Conservation (phyloP, 2,329 filamentous ascomycete species). For the Fusarium brachygibbosum region DNA sequence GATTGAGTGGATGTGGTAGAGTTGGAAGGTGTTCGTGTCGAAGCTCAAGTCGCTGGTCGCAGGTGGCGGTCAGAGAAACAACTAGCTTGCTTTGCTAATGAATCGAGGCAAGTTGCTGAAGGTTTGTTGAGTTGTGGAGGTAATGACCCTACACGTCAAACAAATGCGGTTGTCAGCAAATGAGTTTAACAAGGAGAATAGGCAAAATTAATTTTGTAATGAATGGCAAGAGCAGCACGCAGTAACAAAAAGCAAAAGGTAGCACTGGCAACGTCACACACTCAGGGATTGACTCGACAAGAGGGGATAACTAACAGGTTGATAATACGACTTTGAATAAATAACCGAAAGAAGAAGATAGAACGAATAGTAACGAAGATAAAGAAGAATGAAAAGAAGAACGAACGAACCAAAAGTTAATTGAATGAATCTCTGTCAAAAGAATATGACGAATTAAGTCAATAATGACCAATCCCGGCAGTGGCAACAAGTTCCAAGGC, state of each 20-base stretch:
- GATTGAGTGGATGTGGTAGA: constrained; percentile 19
- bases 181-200: constrained; percentile 8
- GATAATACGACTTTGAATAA: constrained; percentile 9
- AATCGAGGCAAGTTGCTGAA: constrained; percentile 19
- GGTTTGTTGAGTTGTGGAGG: constrained; percentile 16
- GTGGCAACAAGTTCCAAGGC: constrained; percentile 41
- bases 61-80: constrained; percentile 37
- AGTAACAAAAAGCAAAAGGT: constrained; percentile 20
- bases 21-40: constrained; percentile 10
- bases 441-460: constrained; percentile 38
- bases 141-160: constrained; percentile 20
- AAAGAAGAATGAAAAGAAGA: constrained; percentile 13
- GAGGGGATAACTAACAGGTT: constrained; percentile 23
- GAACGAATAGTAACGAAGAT: constrained; percentile 14
- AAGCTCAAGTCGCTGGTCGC: constrained; percentile 21
- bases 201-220: constrained; percentile 10
- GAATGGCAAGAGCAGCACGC: constrained; percentile 3
- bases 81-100: constrained; percentile 31
- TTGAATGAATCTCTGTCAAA: constrained; percentile 14
- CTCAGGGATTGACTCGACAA: constrained; percentile 18
- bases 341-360: neutral
- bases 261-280: constrained; percentile 37
- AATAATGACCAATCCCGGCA: constrained; percentile 32
- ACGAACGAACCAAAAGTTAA: constrained; percentile 17
- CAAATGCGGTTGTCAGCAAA: constrained; percentile 24